Evolutionary conservation across 139 green algal genomes (phyloP), one percentile per base, ranked within the genome.

Genomic region (Volvox africanus): DNA sequence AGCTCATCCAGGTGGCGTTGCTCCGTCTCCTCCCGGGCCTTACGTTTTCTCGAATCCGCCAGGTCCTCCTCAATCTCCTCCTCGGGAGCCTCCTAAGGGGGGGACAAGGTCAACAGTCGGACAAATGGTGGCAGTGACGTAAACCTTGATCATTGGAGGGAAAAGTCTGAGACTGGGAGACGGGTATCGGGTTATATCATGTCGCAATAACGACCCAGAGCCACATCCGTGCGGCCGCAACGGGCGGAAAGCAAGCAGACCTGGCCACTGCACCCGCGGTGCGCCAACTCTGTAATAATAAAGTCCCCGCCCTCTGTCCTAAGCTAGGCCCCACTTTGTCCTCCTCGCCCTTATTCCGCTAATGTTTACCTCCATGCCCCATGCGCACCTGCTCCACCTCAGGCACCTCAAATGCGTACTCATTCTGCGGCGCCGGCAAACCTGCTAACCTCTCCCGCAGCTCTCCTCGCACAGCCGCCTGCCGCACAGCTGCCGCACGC

Each of bases 401-500:
- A 14, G 96, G 97, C 81, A 97, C 92, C 67, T 94, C 94, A 18
- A 99, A 92, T 88, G 95, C 89, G 93, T 99, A 99, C 95, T 99
- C 97, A 88, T 99, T 99, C 84, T 97, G 92, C 14, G 98, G 98
- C 20, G 92, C 92, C 20, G 98, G 98, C 87, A 99, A 95, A 35
- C 89, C 87, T 2, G 89, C 82, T 82, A 99, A 93, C 22, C 95
- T 95, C 28, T 91, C 85, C 0, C 94, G 92, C 82, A 99, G 92
- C 80, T 97, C 96, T 22, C 61, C 30, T 1, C 91, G 86, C 89
- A 92, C 2, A 30, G 73, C 78, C 35, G 77, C 82, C 87, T 82
- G 83, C 80, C 86, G 37, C 55, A 30, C 81, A n/a, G 82, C 76
- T 88, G 75, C 33, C 76, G 79, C 87, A 24, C 88, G 61, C 87